Evolutionary conservation across 1,284 basidiomycete species (phyloP).

Genomic region (Papiliotrema laurentii): DNA sequence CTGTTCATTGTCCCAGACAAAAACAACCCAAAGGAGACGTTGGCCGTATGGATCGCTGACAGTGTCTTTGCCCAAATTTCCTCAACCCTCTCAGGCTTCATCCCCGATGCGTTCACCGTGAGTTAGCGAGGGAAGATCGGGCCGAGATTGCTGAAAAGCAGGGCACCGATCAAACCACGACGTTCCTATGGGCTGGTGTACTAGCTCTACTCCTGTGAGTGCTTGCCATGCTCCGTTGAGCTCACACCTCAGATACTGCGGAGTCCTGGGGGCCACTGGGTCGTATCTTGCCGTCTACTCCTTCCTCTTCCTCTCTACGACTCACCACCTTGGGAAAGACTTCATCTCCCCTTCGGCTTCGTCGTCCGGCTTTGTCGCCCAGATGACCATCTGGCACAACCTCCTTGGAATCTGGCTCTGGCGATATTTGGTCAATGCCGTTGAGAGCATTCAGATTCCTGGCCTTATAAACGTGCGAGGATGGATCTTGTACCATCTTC

Average conservation of each 20-base stretch:
- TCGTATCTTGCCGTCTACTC: slow-evolving; percentile 22
- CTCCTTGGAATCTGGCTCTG: slow-evolving; percentile 37
- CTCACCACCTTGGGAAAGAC: slow-evolving; percentile 16
- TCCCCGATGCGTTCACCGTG: slow-evolving; percentile 15
- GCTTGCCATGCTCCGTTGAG: background rate
- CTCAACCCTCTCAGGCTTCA: slow-evolving; percentile 11
- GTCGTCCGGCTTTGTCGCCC: slow-evolving; percentile 13
- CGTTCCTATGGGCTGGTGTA: slow-evolving; percentile 8
- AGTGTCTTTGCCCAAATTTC: slow-evolving; percentile 18
- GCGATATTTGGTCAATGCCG: slow-evolving; percentile 25
- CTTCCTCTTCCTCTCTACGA: slow-evolving; percentile 24
- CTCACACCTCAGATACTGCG: slow-evolving; percentile 21
- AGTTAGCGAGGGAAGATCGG: background rate
- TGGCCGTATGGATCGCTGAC: slow-evolving; percentile 27
- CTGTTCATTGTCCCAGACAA: slow-evolving; percentile 21
- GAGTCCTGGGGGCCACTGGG: slow-evolving; percentile 23
- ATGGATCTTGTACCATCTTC: slow-evolving; percentile 26
- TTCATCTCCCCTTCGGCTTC: slow-evolving; percentile 10
- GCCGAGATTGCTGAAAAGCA: slow-evolving; percentile 1
- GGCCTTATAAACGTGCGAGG: slow-evolving; percentile 25
- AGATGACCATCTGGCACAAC: slow-evolving; percentile 33
- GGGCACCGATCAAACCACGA: slow-evolving; percentile 10
- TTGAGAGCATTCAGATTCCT: slow-evolving; percentile 26
- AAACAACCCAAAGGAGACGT: slow-evolving; percentile 21
- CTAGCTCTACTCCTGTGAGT: slow-evolving; percentile 16